Evolutionary conservation across 2,329 filamentous ascomycete species (phyloP).

Genomic region (Myriangium duriaei): DNA sequence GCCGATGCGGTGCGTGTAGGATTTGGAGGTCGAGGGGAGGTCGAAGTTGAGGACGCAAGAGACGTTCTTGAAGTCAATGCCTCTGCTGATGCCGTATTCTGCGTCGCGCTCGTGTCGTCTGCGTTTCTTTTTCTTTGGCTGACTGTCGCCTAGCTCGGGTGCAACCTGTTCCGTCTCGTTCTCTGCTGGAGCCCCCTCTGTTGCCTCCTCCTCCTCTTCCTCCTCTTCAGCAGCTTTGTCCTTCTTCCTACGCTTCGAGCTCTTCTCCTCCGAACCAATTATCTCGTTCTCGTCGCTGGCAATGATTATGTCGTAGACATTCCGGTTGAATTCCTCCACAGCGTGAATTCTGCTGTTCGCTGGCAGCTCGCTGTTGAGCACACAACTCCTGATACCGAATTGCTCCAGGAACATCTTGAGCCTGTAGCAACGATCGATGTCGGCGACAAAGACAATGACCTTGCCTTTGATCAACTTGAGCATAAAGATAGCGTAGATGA

Average conservation of each 20-base stretch:
- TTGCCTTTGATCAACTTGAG: constrained; percentile 89
- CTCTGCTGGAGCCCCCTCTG: constrained; percentile 15
- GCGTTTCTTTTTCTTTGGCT: constrained; percentile 45
- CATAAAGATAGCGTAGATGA: constrained; percentile 92
- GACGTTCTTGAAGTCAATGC: constrained; percentile 94
- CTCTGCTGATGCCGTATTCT: constrained; percentile 90
- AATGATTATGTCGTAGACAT: constrained; percentile 95
- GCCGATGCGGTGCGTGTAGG: constrained; percentile 94
- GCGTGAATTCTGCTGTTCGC: constrained; percentile 89
- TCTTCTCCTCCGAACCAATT: constrained; percentile 49
- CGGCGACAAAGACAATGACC: constrained; percentile 69
- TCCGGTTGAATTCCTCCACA: constrained; percentile 93
- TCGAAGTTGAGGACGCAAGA: constrained; percentile 95
- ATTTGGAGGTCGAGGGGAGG: constrained; percentile 73
- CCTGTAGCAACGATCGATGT: constrained; percentile 81
- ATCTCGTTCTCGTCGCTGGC: constrained; percentile 87
- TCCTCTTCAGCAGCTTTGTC: constrained; percentile 10
- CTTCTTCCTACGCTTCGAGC: constrained; percentile 17
- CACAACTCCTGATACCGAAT: constrained; percentile 86
- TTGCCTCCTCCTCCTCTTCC: constrained; percentile 13
- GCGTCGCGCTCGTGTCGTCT: constrained; percentile 56
- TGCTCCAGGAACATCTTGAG: constrained; percentile 93
- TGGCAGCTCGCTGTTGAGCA: constrained; percentile 87
- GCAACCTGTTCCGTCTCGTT: constrained; percentile 29
- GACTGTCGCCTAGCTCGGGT: constrained; percentile 18